Conservation (phyloP, 345 rosid genomes). For the Eucalyptus brandiana region DNA sequence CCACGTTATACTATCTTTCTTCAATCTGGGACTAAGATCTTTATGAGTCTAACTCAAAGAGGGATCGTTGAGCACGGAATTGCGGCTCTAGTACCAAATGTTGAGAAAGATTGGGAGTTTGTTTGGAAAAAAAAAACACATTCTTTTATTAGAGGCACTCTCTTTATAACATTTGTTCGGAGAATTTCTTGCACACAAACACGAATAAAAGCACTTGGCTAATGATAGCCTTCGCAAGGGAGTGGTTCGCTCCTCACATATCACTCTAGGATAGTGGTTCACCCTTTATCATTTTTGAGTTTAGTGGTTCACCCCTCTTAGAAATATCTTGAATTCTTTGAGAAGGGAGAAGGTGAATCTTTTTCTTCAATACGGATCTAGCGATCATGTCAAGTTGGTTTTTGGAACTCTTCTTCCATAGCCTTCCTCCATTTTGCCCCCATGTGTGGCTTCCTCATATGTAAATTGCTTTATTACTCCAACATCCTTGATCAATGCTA, state of each 20-base stretch:
- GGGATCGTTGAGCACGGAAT: not conserved
- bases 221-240: not conserved
- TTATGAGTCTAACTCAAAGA: not conserved
- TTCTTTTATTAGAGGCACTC: not conserved
- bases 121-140: not conserved
- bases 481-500: not conserved
- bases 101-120: not conserved
- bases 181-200: not conserved
- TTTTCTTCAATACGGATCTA: not conserved
- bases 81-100: not conserved
- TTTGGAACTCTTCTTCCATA: not conserved
- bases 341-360: not conserved
- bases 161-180: not conserved
- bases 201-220: not conserved
- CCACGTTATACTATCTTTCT: not conserved
- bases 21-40: not conserved
- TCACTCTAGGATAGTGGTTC: not conserved
- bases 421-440: not conserved
- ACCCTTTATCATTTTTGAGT: not conserved
- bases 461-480: not conserved
- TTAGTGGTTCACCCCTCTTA: not conserved
- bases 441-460: not conserved
- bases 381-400: not conserved
- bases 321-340: not conserved
- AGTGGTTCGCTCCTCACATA: not conserved